phyloP scores from a whole-genome alignment of 1,284 basidiomycete genomes.

The Pseudozyma thailandica region DNA sequence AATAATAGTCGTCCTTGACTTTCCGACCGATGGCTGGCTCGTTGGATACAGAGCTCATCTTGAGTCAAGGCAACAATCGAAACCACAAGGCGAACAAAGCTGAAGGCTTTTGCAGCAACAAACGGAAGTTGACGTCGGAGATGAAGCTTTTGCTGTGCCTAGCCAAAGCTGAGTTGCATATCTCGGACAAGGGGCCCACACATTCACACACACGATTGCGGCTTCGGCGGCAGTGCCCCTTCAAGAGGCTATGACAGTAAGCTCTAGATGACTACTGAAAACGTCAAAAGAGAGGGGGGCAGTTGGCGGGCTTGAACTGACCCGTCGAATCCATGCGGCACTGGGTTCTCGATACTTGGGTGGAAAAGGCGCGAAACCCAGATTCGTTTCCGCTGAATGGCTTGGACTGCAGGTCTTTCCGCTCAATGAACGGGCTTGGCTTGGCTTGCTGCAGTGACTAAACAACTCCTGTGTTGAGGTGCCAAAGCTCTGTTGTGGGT shows the following conservation, averaged over 20 bases:
- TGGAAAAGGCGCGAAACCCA: conserved; percentile 2
- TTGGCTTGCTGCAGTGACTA: neutral
- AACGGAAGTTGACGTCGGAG: neutral
- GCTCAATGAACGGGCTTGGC: neutral
- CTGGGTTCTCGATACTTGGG: neutral
- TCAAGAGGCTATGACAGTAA: too few species aligned
- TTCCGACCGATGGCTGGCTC: too few species aligned
- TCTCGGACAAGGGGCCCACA: too few species aligned
- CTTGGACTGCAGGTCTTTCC: neutral
- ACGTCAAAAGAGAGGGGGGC: too few species aligned
- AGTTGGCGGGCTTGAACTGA: too few species aligned
- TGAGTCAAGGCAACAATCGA: neutral
- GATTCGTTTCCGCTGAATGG: neutral
- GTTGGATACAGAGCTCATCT: too few species aligned
- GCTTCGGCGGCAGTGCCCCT: too few species aligned
- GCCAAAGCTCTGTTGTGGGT: too few species aligned
- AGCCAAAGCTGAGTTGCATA: neutral
- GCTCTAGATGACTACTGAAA: too few species aligned
- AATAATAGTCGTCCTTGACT: too few species aligned
- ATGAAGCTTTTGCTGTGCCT: neutral
- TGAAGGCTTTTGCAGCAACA: neutral
- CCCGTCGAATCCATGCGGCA: neutral
- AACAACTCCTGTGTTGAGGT: too few species aligned
- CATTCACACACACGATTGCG: too few species aligned
- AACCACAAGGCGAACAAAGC: neutral